A percentile compares a stretch with the other conserved stretches of the same genome.
Conservation (phyloP, 2,329 filamentous ascomycete species). For the Amauroascus niger region DNA sequence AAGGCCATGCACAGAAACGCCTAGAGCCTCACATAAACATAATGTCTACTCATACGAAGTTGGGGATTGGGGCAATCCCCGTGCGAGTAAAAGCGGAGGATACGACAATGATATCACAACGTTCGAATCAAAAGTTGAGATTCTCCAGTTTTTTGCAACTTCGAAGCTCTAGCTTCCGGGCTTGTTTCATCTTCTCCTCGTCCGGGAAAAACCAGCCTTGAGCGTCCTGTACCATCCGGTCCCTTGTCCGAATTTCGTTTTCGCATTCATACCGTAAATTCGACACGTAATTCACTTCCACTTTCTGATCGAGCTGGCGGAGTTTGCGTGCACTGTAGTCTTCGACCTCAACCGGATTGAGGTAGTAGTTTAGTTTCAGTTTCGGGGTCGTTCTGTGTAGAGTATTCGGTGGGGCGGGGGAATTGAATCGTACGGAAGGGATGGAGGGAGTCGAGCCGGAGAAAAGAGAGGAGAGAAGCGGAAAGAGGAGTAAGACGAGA, state of each 20-base stretch:
- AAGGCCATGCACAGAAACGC: conserved; percentile 9
- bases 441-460: conserved; percentile 47
- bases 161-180: conserved; percentile 51
- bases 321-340: conserved; percentile 62
- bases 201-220: conserved; percentile 83
- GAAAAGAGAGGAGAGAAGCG: conserved; percentile 72
- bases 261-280: conserved; percentile 63
- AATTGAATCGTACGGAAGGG: conserved; percentile 68
- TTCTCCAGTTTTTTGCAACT: conserved; percentile 48
- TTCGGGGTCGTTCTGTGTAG: conserved; percentile 60
- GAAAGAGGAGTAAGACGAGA: conserved; percentile 77
- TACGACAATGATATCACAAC: not conserved
- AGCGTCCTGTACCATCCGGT: conserved; percentile 63
- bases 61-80: not conserved
- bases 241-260: conserved; percentile 55
- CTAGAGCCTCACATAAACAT: not conserved
- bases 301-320: conserved; percentile 62
- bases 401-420: conserved; percentile 60
- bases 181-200: conserved; percentile 64
- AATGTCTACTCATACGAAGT: conserved; percentile 4
- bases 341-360: conserved; percentile 68
- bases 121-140: conserved; percentile 8
- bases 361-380: conserved; percentile 70
- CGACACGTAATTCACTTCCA: conserved; percentile 63
- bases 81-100: too few relatives aligned